These are phyloP conservation scores for Backusella psychrophila DNA, from an alignment of 192 early-diverging fungal genomes.

Conservation along the genomic window DNA sequence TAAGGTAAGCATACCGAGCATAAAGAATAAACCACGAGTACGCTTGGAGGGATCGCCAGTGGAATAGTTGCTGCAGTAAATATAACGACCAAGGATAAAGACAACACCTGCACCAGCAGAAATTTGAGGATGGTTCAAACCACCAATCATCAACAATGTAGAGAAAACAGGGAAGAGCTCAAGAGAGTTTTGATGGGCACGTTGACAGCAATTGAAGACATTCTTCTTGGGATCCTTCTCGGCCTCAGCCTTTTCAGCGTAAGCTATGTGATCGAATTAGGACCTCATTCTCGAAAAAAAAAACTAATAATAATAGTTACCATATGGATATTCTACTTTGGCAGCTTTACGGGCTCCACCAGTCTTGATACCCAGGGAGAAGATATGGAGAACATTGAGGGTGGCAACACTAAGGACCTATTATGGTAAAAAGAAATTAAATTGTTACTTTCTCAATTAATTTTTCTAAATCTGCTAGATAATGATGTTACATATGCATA, in stretches of 20 bases:
- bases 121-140: conserved; percentile 51
- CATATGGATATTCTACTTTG: conserved; percentile 63
- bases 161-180: conserved; percentile 59
- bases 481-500: conserved; percentile 55
- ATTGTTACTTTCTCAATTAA: conserved; percentile 5
- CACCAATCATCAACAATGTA: conserved; percentile 48
- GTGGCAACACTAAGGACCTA: conserved; percentile 15
- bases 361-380: conserved; percentile 30
- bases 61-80: conserved; percentile 54
- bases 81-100: conserved; percentile 46
- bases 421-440: conserved; percentile 7
- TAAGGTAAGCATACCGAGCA: conserved; percentile 52
- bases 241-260: conserved; percentile 57
- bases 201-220: conserved; percentile 72
- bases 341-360: conserved; percentile 57
- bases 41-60: conserved; percentile 65
- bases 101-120: conserved; percentile 53
- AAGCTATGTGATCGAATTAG: conserved; percentile 35
- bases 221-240: conserved; percentile 61
- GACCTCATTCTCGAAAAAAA: background rate
- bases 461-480: background rate
- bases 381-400: background rate
- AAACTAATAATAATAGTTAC: conserved; percentile 32
- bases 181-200: conserved; percentile 65
- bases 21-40: conserved; percentile 41